These are phyloP conservation scores for Grigorovia jiainica DNA, from an alignment of 805 yeast genomes.

Conservation along the genomic window DNA sequence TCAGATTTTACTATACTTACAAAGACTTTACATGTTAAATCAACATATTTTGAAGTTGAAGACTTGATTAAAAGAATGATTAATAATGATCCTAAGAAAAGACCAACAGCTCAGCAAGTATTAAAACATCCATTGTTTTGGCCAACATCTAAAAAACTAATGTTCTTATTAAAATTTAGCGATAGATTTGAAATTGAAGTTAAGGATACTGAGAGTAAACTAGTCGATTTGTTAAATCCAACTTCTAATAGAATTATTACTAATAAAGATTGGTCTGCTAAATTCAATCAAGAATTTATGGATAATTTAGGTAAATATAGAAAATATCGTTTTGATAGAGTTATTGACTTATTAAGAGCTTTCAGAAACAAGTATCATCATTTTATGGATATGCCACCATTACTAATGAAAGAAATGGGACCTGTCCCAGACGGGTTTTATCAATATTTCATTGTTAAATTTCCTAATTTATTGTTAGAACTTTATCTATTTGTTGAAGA, in stretches of 20 bases:
- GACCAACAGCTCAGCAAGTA: conserved; percentile 65
- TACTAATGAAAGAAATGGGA: conserved; percentile 55
- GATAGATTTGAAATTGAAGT: conserved; percentile 84
- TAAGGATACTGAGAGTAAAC: conserved; percentile 65
- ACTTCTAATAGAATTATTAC: conserved; percentile 43
- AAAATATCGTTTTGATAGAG: conserved; percentile 66
- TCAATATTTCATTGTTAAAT: conserved; percentile 58
- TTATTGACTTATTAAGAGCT: conserved; percentile 83
- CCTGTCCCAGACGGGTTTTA: conserved; percentile 82
- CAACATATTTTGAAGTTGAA: conserved; percentile 46
- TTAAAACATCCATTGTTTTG: conserved; percentile 87
- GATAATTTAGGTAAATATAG: conserved; percentile 85
- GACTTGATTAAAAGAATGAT: conserved; percentile 73
- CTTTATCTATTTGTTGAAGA: conserved; percentile 54
- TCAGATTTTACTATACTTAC: conserved; percentile 38
- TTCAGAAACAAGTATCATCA: conserved; percentile 91
- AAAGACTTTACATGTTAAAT: conserved; percentile 18
- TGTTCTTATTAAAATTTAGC: conserved; percentile 76
- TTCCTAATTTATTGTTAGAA: conserved; percentile 73
- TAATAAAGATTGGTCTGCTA: conserved; percentile 65
- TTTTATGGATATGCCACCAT: conserved; percentile 75
- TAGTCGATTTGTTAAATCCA: conserved; percentile 47
- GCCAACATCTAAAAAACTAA: conserved; percentile 62
- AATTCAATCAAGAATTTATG: conserved; percentile 63
- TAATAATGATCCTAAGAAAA: conserved; percentile 45